Evolutionary conservation across 441 rosid genomes (phyloP), one percentile per base, ranked within the genome.

Genomic region (Dalechampia spathulata): DNA sequence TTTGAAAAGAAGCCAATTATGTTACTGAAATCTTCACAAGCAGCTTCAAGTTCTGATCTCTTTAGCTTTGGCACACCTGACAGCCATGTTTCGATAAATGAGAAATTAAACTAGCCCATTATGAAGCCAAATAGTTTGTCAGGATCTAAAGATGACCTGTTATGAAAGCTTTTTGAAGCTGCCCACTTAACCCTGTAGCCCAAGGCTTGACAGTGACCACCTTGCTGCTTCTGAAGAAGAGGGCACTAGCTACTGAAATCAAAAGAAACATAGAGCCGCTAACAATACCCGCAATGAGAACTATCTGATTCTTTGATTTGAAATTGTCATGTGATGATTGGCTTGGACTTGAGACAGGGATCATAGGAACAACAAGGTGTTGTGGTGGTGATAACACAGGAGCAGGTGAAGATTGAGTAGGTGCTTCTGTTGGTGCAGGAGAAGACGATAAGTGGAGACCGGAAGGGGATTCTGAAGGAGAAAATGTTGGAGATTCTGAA

Each of bases 21-120:
- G 65, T 94, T 94, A 58, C 98, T 94, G 66, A 94, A 94, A 71
- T 90, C 98, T 75, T 94, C 99, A 55, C 99, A 90, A 17, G 94
- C 99, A 43, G 83, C 88, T 75, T 78, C 85, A 54, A 94, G 87
- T 65, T 94, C 99, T 39, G 87, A 66, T 54, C 94, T 78, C 76
- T 78, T 82, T 39, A 90, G 82, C 70, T 81, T 87, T 9, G 95
- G 96, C 20, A 83, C 90, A 54, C 88, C 96, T 90, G 91, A 50
- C 28, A 58, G 7, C 45, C 28, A 49, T 20, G 43, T 36, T 27
- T 42, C 13, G 11, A 13, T 17, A 42, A 14, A 56, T 7, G 6
- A 6, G 40, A 26, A 17, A 26, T 13, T n/a, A 21, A 20, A 17
- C 17, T n/a, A 13, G 49, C 17, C 30, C 25, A 27, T 11, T 9